Percentiles rank a stretch among this genome's conserved stretches.
Conservation (phyloP, 2,329 filamentous ascomycete species). For the Colletotrichum truncatum region DNA sequence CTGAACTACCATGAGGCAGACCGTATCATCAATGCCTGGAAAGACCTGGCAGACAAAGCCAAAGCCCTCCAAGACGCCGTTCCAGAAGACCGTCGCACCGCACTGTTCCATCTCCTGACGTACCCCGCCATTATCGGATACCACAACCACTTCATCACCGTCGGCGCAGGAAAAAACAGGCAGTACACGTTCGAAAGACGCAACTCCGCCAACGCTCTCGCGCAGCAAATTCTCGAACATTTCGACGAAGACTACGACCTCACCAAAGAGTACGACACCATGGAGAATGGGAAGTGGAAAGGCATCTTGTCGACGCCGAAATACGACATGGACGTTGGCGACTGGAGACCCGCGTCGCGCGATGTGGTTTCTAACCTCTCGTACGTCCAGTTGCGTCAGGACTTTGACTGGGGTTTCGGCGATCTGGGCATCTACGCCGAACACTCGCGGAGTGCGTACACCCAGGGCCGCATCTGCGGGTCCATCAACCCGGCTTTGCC, state of each 20-base stretch:
- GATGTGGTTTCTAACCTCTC: constrained; percentile 59
- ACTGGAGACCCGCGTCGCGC: constrained; percentile 46
- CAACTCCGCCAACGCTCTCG: constrained; percentile 60
- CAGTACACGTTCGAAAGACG: constrained; percentile 62
- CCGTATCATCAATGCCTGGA: constrained; percentile 64
- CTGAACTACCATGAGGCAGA: constrained; percentile 74
- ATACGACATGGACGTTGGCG: constrained; percentile 35
- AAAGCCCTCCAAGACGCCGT: constrained; percentile 55
- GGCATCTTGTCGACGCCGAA: constrained; percentile 65
- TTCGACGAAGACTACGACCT: constrained; percentile 56
- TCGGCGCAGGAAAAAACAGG: constrained; percentile 58
- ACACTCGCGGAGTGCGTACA: constrained; percentile 59
- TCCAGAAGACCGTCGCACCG: constrained; percentile 49
- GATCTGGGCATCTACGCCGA: constrained; percentile 63
- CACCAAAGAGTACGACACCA: constrained; percentile 53
- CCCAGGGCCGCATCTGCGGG: constrained; percentile 63
- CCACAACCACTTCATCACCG: constrained; percentile 62
- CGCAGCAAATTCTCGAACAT: constrained; percentile 48
- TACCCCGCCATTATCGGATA: constrained; percentile 68
- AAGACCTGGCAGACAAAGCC: constrained; percentile 53
- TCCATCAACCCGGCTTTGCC: constrained; percentile 50
- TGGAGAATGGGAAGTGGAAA: constrained; percentile 59
- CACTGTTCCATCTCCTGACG: constrained; percentile 69
- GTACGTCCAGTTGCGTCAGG: constrained; percentile 54
- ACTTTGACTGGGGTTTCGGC: constrained; percentile 41